Conservation (phyloP, 768 basidiomycete genomes). For the Boletus rubropictus region DNA sequence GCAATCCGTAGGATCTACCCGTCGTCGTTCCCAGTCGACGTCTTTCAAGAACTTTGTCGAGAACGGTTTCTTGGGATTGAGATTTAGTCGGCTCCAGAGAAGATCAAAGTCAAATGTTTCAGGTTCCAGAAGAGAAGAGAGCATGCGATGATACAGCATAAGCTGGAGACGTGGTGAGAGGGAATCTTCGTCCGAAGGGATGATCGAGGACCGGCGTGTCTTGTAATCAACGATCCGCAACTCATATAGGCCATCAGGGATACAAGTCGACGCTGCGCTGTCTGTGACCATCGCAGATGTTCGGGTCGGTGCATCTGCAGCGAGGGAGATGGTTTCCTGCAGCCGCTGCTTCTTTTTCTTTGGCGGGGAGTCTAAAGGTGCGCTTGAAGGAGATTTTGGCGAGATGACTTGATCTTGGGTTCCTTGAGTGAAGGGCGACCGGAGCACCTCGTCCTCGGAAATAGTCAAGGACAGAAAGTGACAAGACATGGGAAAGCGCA, state of each 20-base stretch:
- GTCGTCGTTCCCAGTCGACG: conserved; percentile 16
- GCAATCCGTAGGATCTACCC: conserved; percentile 14
- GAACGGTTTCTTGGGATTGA: conserved; percentile 42
- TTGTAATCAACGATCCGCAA: conserved; percentile 64
- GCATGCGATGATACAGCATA: conserved; percentile 70
- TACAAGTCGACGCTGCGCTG: background rate
- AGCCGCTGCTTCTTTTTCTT: conserved; percentile 27
- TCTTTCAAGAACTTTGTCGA: conserved; percentile 45
- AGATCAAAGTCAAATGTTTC: conserved; percentile 43
- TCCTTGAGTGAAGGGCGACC: conserved; percentile 8
- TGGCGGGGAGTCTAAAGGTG: conserved; percentile 20
- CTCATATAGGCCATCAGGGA: conserved; percentile 14
- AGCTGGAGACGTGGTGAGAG: conserved; percentile 61
- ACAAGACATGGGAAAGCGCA: conserved; percentile 8
- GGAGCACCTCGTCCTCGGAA: conserved; percentile 49
- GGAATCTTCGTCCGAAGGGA: conserved; percentile 58
- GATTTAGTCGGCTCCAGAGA: conserved; percentile 45
- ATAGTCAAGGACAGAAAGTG: background rate
- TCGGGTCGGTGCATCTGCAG: background rate
- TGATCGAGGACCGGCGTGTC: conserved; percentile 44
- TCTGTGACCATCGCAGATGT: background rate
- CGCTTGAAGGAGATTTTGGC: conserved; percentile 13
- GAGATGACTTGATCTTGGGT: background rate
- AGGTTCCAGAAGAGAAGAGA: conserved; percentile 46
- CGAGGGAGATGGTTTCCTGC: conserved; percentile 4